phyloP scores from a whole-genome alignment of 2,329 filamentous ascomycete species.

The Akanthomyces lecanii region DNA sequence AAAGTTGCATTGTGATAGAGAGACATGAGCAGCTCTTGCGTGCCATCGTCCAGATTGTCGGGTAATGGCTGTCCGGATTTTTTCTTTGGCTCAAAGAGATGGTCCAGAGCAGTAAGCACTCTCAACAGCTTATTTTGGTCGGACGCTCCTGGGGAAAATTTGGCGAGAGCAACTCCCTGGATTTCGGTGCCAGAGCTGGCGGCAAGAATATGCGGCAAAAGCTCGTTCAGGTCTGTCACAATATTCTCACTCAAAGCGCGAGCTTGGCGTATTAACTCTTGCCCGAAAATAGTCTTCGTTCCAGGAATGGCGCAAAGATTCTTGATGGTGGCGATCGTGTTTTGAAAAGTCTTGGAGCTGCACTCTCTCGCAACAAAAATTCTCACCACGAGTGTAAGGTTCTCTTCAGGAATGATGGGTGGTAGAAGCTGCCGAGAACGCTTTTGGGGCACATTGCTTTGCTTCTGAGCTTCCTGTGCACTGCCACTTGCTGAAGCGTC shows the following conservation, averaged over 20 bases:
- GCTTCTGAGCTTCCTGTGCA: slow-evolving; percentile 26
- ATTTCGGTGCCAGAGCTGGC: slow-evolving; percentile 90
- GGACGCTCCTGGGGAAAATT: slow-evolving; percentile 92
- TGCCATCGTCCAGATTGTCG: slow-evolving; percentile 56
- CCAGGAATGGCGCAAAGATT: slow-evolving; percentile 91
- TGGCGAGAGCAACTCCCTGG: slow-evolving; percentile 86
- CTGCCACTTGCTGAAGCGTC: slow-evolving; percentile 27
- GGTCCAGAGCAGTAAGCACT: slow-evolving; percentile 89
- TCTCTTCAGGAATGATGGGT: slow-evolving; percentile 81
- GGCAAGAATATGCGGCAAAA: slow-evolving; percentile 80
- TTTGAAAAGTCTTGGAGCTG: slow-evolving; percentile 95
- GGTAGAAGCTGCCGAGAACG: slow-evolving; percentile 63
- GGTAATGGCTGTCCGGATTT: slow-evolving; percentile 47
- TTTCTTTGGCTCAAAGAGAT: slow-evolving; percentile 83
- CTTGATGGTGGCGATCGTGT: slow-evolving; percentile 97
- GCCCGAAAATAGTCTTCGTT: slow-evolving; percentile 86
- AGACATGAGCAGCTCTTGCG: slow-evolving; percentile 79
- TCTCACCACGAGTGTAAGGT: slow-evolving; percentile 89
- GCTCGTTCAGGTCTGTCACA: slow-evolving; percentile 74
- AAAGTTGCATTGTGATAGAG: slow-evolving; percentile 92
- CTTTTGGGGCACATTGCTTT: slow-evolving; percentile 38
- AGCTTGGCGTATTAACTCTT: slow-evolving; percentile 84
- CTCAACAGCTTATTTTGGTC: slow-evolving; percentile 95
- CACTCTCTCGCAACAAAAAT: slow-evolving; percentile 95
- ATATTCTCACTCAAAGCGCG: slow-evolving; percentile 81